Conservation (phyloP, 1,284 basidiomycete species). For the Moniliophthora roreri region DNA sequence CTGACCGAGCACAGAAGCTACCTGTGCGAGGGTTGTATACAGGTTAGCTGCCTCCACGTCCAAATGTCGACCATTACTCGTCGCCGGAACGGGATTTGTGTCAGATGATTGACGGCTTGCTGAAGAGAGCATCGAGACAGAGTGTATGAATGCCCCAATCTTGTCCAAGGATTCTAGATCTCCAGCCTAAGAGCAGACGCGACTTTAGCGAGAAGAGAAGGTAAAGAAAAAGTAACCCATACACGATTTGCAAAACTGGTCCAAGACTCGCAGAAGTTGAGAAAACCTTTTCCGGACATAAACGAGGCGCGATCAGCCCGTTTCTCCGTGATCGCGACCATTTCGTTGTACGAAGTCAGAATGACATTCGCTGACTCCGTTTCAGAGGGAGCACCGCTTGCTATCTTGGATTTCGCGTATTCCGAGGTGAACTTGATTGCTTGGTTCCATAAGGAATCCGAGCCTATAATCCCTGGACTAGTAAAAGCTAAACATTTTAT, state of each 20-base stretch:
- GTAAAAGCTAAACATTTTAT: conserved; percentile 45
- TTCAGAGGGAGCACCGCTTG: conserved; percentile 24
- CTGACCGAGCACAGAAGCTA: conserved; percentile 32
- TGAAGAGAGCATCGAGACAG: conserved; percentile 19
- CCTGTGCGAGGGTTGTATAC: conserved; percentile 43
- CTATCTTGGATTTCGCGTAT: conserved; percentile 36
- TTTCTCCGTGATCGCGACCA: conserved; percentile 36
- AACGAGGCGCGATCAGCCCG: conserved; percentile 38
- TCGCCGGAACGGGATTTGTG: neutral
- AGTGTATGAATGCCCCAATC: conserved; percentile 44
- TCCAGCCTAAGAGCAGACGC: conserved; percentile 39
- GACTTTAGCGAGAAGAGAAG: neutral
- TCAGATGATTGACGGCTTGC: neutral
- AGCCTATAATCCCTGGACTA: conserved; percentile 38
- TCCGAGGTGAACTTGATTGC: conserved; percentile 48
- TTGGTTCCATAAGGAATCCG: conserved; percentile 66
- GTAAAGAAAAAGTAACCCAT: conserved; percentile 10
- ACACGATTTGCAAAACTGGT: conserved; percentile 53
- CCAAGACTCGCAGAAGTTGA: conserved; percentile 67
- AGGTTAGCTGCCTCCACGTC: conserved; percentile 38
- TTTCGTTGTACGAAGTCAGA: conserved; percentile 37
- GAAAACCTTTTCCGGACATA: conserved; percentile 48
- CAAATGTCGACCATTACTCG: conserved; percentile 16
- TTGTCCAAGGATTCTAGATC: conserved; percentile 49
- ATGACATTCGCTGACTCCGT: conserved; percentile 37